A percentile compares a stretch with the other conserved stretches of the same genome.
These are phyloP conservation scores for Metarhizium sp. DNA, from an alignment of 2,329 filamentous ascomycete species.

Conservation along the genomic window DNA sequence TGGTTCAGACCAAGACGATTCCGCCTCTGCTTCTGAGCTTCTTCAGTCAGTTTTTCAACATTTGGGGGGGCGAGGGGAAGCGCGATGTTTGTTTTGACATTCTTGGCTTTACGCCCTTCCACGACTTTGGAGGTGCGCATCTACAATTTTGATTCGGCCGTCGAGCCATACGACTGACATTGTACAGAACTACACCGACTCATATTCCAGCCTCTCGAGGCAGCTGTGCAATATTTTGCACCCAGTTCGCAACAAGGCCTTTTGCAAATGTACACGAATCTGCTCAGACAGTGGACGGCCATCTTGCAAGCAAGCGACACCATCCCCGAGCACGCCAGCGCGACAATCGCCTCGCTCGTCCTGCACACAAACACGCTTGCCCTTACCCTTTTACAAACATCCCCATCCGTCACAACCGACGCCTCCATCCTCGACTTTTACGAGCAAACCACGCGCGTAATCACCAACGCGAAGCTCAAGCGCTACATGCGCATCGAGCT, in stretches of 20 bases:
- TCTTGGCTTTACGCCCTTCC: slow-evolving; percentile 44
- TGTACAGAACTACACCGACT: slow-evolving; percentile 37
- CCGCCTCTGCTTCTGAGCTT: slow-evolving; percentile 40
- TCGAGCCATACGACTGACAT: background rate
- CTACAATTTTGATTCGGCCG: background rate
- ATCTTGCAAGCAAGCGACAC: slow-evolving; percentile 30
- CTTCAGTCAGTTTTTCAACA: slow-evolving; percentile 41
- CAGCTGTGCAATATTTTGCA: slow-evolving; percentile 37
- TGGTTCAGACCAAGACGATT: slow-evolving; percentile 43
- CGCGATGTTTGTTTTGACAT: slow-evolving; percentile 47
- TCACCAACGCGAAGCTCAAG: slow-evolving; percentile 40
- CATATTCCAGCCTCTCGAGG: slow-evolving; percentile 44
- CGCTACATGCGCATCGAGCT: slow-evolving; percentile 55
- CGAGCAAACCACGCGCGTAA: slow-evolving; percentile 47
- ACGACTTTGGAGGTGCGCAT: slow-evolving; percentile 43
- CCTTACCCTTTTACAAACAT: slow-evolving; percentile 50
- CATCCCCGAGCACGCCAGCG: slow-evolving; percentile 25
- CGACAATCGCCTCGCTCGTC: slow-evolving; percentile 32
- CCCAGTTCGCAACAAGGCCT: slow-evolving; percentile 47
- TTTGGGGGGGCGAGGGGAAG: slow-evolving; percentile 54
- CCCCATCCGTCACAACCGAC: slow-evolving; percentile 30
- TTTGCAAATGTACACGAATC: slow-evolving; percentile 55
- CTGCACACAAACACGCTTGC: slow-evolving; percentile 45
- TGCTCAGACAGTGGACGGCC: slow-evolving; percentile 53
- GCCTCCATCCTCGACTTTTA: slow-evolving; percentile 63